Evolutionary conservation across 352 stramenopile species (phyloP).

Genomic region (Phytophthora megakarya): DNA sequence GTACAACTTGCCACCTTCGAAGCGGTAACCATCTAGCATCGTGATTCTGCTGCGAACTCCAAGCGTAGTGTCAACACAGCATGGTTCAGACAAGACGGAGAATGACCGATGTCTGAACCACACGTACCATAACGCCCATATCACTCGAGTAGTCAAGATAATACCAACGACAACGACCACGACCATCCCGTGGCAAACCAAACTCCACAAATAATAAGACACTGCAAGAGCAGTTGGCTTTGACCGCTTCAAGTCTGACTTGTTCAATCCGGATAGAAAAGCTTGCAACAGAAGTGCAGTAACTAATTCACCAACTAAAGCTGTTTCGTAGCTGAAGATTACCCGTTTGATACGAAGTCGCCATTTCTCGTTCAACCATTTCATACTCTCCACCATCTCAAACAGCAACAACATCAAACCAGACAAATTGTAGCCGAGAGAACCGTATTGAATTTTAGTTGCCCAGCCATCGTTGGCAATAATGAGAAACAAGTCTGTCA

Average conservation of each 20-base stretch:
- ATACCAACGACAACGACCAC: conserved; percentile 19
- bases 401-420: conserved; percentile 30
- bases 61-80: conserved; percentile 21
- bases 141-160: conserved; percentile 7
- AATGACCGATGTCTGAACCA: conserved; percentile 24
- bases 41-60: conserved; percentile 19
- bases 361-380: conserved; percentile 9
- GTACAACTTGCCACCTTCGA: conserved; percentile 11
- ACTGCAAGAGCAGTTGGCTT: conserved; percentile 21
- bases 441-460: conserved; percentile 23
- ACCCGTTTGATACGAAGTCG: conserved; percentile 14
- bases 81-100: conserved; percentile 11
- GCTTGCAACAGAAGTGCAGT: conserved; percentile 6
- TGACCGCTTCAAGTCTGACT: conserved; percentile 17
- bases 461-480: conserved; percentile 21
- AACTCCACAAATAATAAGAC: conserved; percentile 28
- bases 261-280: conserved; percentile 25
- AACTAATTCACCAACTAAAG: conserved; percentile 17
- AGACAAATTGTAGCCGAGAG: conserved; percentile 33
- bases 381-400: conserved; percentile 31
- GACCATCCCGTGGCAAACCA: conserved; percentile 24
- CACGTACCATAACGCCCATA: conserved; percentile 3
- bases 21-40: conserved; percentile 16
- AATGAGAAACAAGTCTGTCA: conserved; percentile 31
- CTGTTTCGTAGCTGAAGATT: conserved; percentile 25